Percentiles rank a stretch among this genome's conserved stretches.
These are phyloP conservation scores for Wickerhamiella hasegawae DNA, from an alignment of 805 yeast genomes.

Conservation along the genomic window DNA sequence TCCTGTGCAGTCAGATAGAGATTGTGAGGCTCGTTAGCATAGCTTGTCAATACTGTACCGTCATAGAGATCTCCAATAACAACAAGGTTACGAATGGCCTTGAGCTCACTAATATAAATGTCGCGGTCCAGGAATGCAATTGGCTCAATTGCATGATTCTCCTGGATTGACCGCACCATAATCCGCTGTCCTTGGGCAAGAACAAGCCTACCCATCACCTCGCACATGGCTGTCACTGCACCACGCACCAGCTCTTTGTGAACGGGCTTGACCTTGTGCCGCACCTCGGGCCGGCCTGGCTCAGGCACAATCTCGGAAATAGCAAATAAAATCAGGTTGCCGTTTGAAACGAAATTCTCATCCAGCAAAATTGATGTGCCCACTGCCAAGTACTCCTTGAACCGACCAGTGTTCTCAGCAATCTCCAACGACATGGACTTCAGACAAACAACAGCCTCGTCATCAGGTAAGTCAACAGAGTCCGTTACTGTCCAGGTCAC, in stretches of 20 bases:
- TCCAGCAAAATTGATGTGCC: slow-evolving; percentile 64
- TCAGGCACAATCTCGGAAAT: slow-evolving; percentile 77
- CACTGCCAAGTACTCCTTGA: slow-evolving; percentile 53
- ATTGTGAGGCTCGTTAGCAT: slow-evolving; percentile 89
- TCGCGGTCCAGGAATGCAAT: slow-evolving; percentile 89
- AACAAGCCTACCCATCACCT: slow-evolving; percentile 67
- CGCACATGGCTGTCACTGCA: slow-evolving; percentile 63
- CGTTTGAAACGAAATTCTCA: slow-evolving; percentile 71
- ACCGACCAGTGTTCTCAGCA: slow-evolving; percentile 22
- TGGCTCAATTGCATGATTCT: slow-evolving; percentile 73
- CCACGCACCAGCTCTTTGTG: slow-evolving; percentile 68
- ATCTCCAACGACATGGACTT: slow-evolving; percentile 35
- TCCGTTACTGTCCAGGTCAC: slow-evolving; percentile 65
- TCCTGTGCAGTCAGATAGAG: slow-evolving; percentile 70
- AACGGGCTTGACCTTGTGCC: slow-evolving; percentile 57
- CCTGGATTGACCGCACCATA: slow-evolving; percentile 68
- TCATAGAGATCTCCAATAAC: slow-evolving; percentile 67
- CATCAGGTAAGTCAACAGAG: slow-evolving; percentile 43
- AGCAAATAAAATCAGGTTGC: slow-evolving; percentile 59
- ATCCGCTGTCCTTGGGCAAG: slow-evolving; percentile 76
- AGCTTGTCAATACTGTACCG: slow-evolving; percentile 68
- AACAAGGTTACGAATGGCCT: slow-evolving; percentile 70
- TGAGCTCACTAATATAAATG: slow-evolving; percentile 60
- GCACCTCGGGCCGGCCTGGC: slow-evolving; percentile 71
- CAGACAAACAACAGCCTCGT: slow-evolving; percentile 47